Base-by-base conservation (phyloP, 1,284 basidiomycete species). In the Rhizopogon parksii region DNA sequence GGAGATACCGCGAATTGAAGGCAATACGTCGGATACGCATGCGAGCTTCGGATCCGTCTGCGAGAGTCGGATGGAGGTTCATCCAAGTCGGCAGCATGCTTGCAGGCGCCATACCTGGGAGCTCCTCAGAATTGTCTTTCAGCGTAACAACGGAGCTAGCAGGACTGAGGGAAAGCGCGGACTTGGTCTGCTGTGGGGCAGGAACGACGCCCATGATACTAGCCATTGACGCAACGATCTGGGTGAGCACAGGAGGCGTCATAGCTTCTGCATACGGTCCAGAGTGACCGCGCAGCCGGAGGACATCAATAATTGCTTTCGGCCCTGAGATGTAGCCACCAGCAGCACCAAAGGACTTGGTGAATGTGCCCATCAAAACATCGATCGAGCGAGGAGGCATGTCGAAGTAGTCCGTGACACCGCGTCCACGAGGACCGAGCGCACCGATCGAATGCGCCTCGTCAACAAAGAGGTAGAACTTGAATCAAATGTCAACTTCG, bases 361-460 rank as follows among this genome's bases (percentile, higher is more conserved):
- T 99, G 67, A 99, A 96, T 0, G 95, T 99, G 51, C 95, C 95
- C 95, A 99, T 99, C 57, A 97, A 81, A 57, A 99, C 81, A 66
- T 99, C 95, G 54, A 98, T 78, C 34, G 79, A 77, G 8, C 77
- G 76, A 2, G 95, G 93, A 61, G 91, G 76, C 55, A 98, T 73
- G 51, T 83, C 84, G 68, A 95, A 99, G 74, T 97, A 99, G 68
- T 99, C 95, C 54, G 86, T 85, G 4, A 99, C 91, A 57, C 95
- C 95, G 40, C 95, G 90, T 7, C 95, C 95, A 59, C 89, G 81
- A 6, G 94, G 91, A 34, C 95, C 95, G 36, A 99, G 78, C 1
- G 94, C 95, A 55, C 96, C 95, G 58, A 99, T 85, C 3, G 95
- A 98, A 68, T 99, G 95, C 0, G 95, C 95, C 71, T 99, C 95